Conservation (phyloP, 768 basidiomycete genomes). For the Pulveroboletus sp. region DNA sequence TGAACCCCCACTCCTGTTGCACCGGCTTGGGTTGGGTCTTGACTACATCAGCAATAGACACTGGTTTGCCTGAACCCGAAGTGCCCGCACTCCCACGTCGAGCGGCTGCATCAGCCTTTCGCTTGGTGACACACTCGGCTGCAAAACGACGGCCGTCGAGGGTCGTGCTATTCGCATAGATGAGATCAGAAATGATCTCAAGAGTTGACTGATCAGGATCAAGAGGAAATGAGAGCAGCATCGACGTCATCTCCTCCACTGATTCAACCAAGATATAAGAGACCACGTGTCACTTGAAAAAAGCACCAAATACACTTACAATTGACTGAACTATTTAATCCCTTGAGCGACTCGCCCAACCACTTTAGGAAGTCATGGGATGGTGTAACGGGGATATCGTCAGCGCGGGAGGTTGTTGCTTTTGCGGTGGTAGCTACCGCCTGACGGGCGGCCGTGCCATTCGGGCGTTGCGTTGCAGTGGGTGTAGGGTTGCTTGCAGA, state of each 20-base stretch:
- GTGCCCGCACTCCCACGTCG: slow-evolving; percentile 46
- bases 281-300: slow-evolving; percentile 1
- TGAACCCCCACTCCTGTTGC: slow-evolving; percentile 84
- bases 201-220: slow-evolving; percentile 79
- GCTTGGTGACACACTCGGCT: slow-evolving; percentile 81
- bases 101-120: slow-evolving; percentile 75
- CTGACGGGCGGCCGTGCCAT: slow-evolving; percentile 38
- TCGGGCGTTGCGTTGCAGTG: slow-evolving; percentile 35
- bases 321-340: slow-evolving; percentile 55
- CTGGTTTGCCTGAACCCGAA: slow-evolving; percentile 40
- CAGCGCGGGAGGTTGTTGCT: slow-evolving; percentile 39
- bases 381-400: slow-evolving; percentile 65
- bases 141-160: slow-evolving; percentile 95
- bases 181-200: slow-evolving; percentile 93
- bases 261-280: slow-evolving; percentile 19
- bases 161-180: slow-evolving; percentile 92
- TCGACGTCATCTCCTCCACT: slow-evolving; percentile 97
- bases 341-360: slow-evolving; percentile 83
- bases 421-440: slow-evolving; percentile 35
- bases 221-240: slow-evolving; percentile 92
- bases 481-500: slow-evolving; percentile 26
- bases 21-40: slow-evolving; percentile 80
- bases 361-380: slow-evolving; percentile 92
- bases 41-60: slow-evolving; percentile 87
- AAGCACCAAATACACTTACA: slow-evolving; percentile 36